Evolutionary conservation across 2,329 filamentous ascomycete species (phyloP).

Genomic region (Calycina herbarum): DNA sequence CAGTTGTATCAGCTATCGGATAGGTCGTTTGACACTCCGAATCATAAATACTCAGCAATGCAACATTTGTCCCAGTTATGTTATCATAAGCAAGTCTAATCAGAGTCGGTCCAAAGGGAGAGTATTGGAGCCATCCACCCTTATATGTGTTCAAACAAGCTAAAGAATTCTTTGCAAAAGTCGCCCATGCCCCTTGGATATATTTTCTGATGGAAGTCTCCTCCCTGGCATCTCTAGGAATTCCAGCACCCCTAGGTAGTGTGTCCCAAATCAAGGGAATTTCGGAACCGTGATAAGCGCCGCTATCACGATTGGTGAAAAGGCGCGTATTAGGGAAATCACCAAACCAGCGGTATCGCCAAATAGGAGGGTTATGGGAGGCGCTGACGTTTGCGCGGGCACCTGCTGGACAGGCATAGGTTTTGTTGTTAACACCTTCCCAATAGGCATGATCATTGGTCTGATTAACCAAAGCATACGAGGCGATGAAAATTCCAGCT

Average conservation of each 20-base stretch:
- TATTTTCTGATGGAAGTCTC: conserved; percentile 38
- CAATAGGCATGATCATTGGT: conserved; percentile 30
- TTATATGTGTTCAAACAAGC: conserved; percentile 36
- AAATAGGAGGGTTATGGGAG: conserved; percentile 36
- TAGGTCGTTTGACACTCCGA: no score
- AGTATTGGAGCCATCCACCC: conserved; percentile 34
- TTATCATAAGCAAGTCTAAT: conserved; percentile 34
- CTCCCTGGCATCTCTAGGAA: conserved; percentile 26
- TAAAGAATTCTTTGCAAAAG: conserved; percentile 42
- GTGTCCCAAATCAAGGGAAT: conserved; percentile 39
- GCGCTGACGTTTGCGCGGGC: conserved; percentile 32
- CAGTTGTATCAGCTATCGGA: no score
- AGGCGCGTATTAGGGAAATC: conserved; percentile 39
- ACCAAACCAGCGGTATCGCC: conserved; percentile 43
- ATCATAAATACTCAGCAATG: background rate
- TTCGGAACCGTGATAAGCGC: conserved; percentile 40
- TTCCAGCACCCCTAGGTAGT: conserved; percentile 20
- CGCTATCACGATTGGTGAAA: conserved; percentile 28
- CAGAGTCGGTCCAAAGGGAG: conserved; percentile 26
- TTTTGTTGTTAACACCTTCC: conserved; percentile 29
- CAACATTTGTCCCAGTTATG: conserved; percentile 33
- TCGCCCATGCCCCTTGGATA: conserved; percentile 41
- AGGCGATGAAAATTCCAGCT: conserved; percentile 35
- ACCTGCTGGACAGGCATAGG: conserved; percentile 40
- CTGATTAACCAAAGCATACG: conserved; percentile 22